phyloP scores from a whole-genome alignment of 352 stramenopile species.

The Pythium biforme region DNA sequence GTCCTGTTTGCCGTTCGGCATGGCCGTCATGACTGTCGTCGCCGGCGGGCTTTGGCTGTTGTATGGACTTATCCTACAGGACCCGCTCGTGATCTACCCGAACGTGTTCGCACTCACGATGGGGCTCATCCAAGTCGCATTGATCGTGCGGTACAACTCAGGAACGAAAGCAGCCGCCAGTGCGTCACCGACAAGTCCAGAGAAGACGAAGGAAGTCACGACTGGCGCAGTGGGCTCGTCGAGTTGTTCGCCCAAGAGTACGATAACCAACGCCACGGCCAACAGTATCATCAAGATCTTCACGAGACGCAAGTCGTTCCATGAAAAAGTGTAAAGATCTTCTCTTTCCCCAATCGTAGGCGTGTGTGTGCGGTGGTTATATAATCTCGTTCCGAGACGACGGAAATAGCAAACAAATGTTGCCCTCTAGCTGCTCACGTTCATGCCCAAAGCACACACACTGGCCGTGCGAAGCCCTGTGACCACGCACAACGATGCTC shows the following conservation, averaged over 20 bases:
- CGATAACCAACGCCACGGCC: background rate
- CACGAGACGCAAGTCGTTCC: slow-evolving; percentile 15
- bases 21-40: slow-evolving; percentile 81
- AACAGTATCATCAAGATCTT: slow-evolving; percentile 8
- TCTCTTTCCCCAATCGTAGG: background rate
- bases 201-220: background rate
- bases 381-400: no score
- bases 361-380: no score
- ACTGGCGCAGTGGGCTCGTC: no score
- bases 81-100: slow-evolving; percentile 63
- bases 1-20: slow-evolving; percentile 67
- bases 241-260: background rate
- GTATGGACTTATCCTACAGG: slow-evolving; percentile 66
- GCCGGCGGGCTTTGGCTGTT: slow-evolving; percentile 60
- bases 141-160: slow-evolving; percentile 46
- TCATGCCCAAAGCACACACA: background rate
- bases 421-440: background rate
- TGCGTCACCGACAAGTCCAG: background rate
- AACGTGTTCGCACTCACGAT: slow-evolving; percentile 72
- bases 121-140: slow-evolving; percentile 66
- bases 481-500: slow-evolving; percentile 29
- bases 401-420: background rate
- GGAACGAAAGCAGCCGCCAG: background rate
- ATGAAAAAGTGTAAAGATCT: slow-evolving; percentile 25
- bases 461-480: background rate